Conservation (phyloP, 768 basidiomycete genomes). For the Pilatotrama ljubarskyi region DNA sequence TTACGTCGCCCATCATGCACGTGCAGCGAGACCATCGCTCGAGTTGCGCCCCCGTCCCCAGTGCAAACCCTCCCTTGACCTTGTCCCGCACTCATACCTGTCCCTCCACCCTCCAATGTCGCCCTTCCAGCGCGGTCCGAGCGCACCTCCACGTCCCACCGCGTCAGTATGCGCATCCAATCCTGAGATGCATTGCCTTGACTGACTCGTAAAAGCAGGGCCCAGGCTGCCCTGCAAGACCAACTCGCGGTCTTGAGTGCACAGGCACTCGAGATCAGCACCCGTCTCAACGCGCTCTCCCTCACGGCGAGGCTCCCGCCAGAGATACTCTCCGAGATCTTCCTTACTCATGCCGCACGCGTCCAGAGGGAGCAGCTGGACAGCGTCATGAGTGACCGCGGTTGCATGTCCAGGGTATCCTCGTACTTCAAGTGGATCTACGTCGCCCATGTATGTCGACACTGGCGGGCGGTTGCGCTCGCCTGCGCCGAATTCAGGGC, state of each 20-base stretch:
- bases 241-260: not conserved
- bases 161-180: not conserved
- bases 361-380: not conserved
- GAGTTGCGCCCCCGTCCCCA: not conserved
- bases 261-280: not conserved
- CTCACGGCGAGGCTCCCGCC: not conserved
- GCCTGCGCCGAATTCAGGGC: conserved; percentile 3
- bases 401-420: not conserved
- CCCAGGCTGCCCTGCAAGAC: not conserved
- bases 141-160: not conserved
- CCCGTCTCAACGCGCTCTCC: not conserved
- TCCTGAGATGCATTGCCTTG: no score
- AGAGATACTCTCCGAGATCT: conserved; percentile 6
- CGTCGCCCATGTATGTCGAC: conserved; percentile 8
- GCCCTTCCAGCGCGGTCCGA: not conserved
- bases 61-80: no score
- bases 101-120: no score
- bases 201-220: not conserved
- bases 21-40: no score
- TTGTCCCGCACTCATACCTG: no score
- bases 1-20: not conserved
- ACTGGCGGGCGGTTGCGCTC: conserved; percentile 4
- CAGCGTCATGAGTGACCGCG: not conserved
- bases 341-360: conserved; percentile 1
- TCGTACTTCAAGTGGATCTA: conserved; percentile 8